Conservation (phyloP, 139 green algal genomes). For the Haematococcus sp. region DNA sequence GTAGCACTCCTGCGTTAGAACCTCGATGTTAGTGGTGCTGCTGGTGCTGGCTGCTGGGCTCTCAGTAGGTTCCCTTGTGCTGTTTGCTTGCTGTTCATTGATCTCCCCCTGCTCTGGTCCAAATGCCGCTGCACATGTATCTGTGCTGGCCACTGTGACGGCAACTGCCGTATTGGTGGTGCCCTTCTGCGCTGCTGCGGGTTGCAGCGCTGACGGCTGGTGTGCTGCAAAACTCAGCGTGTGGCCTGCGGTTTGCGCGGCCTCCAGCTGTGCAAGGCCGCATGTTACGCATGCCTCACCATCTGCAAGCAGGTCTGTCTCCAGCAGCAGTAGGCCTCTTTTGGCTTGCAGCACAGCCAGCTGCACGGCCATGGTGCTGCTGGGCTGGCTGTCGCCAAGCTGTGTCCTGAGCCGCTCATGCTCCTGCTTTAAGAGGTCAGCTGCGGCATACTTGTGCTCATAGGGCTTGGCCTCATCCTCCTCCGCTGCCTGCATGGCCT, state of each 20-base stretch:
- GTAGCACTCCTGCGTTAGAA: conserved; percentile 29
- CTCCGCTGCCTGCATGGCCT: conserved; percentile 5
- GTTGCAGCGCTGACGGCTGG: too few species aligned
- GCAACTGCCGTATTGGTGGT: not conserved
- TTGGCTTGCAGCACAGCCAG: conserved; percentile 17
- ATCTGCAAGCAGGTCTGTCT: conserved; percentile 48
- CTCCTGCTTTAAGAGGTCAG: conserved; percentile 15
- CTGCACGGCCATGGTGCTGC: not conserved
- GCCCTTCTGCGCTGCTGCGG: too few species aligned
- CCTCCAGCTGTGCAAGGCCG: conserved; percentile 18
- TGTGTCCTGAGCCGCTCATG: not conserved
- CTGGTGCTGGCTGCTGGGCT: too few species aligned
- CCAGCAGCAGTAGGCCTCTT: conserved; percentile 44
- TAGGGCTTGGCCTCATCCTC: conserved; percentile 38
- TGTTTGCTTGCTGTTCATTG: not conserved
- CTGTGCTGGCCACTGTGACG: not conserved
- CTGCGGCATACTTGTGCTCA: conserved; percentile 29
- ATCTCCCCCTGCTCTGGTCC: not conserved
- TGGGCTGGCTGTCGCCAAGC: not conserved
- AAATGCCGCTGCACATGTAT: not conserved
- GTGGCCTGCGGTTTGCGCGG: too few species aligned
- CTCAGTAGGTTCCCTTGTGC: not conserved
- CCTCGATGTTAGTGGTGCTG: not conserved
- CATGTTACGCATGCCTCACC: conserved; percentile 19
- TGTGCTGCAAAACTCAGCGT: too few species aligned